Percentiles rank a stretch among this genome's conserved stretches.
Evolutionary conservation across 1,139 yeast genomes (phyloP).

Genomic region (Kazachstania sp.): DNA sequence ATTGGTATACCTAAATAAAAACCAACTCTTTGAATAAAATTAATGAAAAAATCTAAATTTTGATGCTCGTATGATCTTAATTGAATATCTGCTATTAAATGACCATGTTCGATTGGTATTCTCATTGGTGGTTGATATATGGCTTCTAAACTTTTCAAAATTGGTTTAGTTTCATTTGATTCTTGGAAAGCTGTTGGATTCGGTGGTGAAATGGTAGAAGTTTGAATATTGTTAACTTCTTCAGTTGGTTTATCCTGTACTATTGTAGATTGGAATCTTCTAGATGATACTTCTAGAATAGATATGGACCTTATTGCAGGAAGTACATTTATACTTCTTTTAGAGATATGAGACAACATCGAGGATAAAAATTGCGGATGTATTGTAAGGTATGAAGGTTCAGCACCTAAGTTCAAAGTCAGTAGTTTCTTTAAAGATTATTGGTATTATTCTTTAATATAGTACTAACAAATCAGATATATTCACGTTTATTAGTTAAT

Average conservation of each 20-base stretch:
- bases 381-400: no score
- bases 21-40: constrained; percentile 85
- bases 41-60: constrained; percentile 66
- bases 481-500: no score
- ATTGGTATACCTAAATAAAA: constrained; percentile 83
- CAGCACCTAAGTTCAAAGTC: no score
- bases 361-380: not conserved
- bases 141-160: constrained; percentile 77
- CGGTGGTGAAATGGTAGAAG: no score
- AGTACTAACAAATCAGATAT: no score
- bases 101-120: constrained; percentile 59
- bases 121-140: constrained; percentile 75
- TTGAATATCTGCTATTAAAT: constrained; percentile 61
- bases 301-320: not conserved
- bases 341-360: not conserved
- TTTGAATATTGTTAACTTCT: not conserved
- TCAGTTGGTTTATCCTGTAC: not conserved
- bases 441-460: no score
- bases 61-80: constrained; percentile 66
- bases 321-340: not conserved
- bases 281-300: not conserved
- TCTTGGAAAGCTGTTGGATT: not conserved
- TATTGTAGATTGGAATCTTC: constrained; percentile 1
- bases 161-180: constrained; percentile 6
- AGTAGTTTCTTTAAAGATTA: no score